Evolutionary conservation across 225 moss, liverwort and hornwort species (phyloP).

Genomic region (Sphagnum contortum): DNA sequence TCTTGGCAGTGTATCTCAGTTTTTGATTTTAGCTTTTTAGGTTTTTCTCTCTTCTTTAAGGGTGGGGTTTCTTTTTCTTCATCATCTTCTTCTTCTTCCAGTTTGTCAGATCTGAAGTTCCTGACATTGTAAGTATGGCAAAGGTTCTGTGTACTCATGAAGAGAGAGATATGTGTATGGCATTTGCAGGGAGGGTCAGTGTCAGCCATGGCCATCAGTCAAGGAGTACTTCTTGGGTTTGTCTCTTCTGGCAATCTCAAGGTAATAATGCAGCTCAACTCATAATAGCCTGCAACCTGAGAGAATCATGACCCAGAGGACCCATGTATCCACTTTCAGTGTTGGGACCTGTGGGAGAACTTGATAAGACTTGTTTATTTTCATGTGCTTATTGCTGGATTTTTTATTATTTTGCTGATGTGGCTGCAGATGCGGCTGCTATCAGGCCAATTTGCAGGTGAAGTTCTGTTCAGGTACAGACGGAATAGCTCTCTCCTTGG

Average conservation of each 20-base stretch:
- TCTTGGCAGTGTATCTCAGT: too few species aligned
- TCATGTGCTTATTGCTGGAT: too few species aligned
- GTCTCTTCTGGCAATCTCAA: slow-evolving; percentile 44
- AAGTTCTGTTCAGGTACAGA: slow-evolving; percentile 74
- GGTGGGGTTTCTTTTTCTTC: too few species aligned
- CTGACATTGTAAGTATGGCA: too few species aligned
- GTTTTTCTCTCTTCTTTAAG: too few species aligned
- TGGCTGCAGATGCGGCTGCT: slow-evolving; percentile 54
- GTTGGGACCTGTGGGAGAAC: too few species aligned
- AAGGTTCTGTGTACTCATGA: neutral
- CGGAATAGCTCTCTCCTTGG: neutral
- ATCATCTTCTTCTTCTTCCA: too few species aligned
- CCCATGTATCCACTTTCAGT: too few species aligned
- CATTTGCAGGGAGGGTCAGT: slow-evolving; percentile 81
- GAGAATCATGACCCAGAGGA: too few species aligned
- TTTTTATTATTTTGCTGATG: neutral
- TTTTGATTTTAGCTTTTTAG: too few species aligned
- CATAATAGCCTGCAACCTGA: neutral
- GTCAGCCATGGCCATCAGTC: slow-evolving; percentile 89
- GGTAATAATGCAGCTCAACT: slow-evolving; percentile 21
- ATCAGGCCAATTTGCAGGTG: slow-evolving; percentile 73
- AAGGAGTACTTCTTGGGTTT: slow-evolving; percentile 75
- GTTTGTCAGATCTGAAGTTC: too few species aligned
- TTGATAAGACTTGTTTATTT: too few species aligned
- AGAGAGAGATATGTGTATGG: neutral